Conservation (phyloP, 106 monocot species). For the Gastrodia elata region DNA sequence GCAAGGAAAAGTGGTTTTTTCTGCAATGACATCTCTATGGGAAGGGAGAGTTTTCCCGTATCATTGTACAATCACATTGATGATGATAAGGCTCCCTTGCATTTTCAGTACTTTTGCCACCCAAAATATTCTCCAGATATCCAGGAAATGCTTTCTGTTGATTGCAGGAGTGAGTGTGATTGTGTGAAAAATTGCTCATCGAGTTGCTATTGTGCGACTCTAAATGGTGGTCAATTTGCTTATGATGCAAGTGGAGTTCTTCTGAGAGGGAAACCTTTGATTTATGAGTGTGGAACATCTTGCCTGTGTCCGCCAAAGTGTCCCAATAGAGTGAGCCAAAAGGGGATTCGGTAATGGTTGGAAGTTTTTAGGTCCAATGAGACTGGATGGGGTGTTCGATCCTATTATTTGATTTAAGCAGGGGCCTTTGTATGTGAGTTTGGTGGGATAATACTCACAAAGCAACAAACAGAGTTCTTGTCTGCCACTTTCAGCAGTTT, state of each 20-base stretch:
- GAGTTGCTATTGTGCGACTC: constrained; percentile 25
- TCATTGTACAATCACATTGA: constrained; percentile 45
- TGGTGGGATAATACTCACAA: constrained; percentile 26
- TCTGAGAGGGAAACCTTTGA: constrained; percentile 38
- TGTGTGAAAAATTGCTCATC: constrained; percentile 23
- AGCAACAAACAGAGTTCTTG: constrained; percentile 16
- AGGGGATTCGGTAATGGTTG: constrained; percentile 26
- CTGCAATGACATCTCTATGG: constrained; percentile 38
- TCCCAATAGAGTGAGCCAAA: constrained; percentile 42
- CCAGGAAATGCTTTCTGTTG: constrained; percentile 10
- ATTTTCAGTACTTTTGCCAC: constrained; percentile 32
- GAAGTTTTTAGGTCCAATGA: constrained; percentile 47
- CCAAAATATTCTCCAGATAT: constrained; percentile 13
- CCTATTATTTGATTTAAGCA: constrained; percentile 46
- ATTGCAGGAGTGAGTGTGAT: constrained; percentile 29
- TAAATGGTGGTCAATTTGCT: constrained; percentile 42
- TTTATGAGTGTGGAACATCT: constrained; percentile 42
- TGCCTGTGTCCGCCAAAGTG: constrained; percentile 37
- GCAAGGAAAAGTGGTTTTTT: constrained; percentile 26
- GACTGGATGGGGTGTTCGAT: constrained; percentile 48
- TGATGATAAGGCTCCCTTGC: constrained; percentile 29
- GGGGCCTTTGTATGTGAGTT: constrained; percentile 50
- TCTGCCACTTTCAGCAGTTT: constrained; percentile 10
- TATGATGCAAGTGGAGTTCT: constrained; percentile 39
- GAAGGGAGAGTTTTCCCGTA: constrained; percentile 39